Evolutionary conservation across 805 yeast species (phyloP).

Genomic region (Pichia thaimueangensis): DNA sequence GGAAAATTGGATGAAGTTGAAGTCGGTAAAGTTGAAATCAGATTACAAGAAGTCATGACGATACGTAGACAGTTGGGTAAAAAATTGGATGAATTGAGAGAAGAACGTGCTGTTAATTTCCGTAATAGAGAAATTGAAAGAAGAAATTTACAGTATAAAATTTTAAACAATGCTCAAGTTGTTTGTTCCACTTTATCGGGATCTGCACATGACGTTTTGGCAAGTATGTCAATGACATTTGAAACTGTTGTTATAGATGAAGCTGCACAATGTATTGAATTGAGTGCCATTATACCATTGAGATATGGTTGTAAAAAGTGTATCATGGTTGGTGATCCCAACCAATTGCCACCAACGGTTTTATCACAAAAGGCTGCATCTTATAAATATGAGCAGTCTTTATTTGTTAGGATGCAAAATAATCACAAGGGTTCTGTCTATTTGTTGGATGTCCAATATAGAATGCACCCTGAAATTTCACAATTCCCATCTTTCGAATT

Average conservation of each 20-base stretch:
- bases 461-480: conserved; percentile 95
- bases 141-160: conserved; percentile 65
- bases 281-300: conserved; percentile 85
- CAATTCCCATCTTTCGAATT: conserved; percentile 80
- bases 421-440: conserved; percentile 55
- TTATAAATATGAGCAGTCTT: conserved; percentile 77
- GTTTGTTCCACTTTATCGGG: conserved; percentile 92
- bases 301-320: conserved; percentile 86
- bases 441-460: conserved; percentile 83
- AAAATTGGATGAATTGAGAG: conserved; percentile 73
- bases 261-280: conserved; percentile 95
- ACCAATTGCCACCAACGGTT: conserved; percentile 96
- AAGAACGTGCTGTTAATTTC: conserved; percentile 55
- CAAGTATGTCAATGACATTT: conserved; percentile 67
- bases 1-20: conserved; percentile 34
- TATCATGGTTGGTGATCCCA: conserved; percentile 98
- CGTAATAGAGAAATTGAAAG: conserved; percentile 76
- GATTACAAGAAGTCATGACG: conserved; percentile 50
- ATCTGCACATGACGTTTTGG: conserved; percentile 82
- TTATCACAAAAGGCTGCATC: conserved; percentile 81
- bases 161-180: conserved; percentile 70
- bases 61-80: conserved; percentile 65
- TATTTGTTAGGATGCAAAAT: conserved; percentile 89
- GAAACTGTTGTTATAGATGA: conserved; percentile 93
- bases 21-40: conserved; percentile 40